phyloP scores from a whole-genome alignment of 1,139 yeast species.

The Lodderomyces jiufengensis region DNA sequence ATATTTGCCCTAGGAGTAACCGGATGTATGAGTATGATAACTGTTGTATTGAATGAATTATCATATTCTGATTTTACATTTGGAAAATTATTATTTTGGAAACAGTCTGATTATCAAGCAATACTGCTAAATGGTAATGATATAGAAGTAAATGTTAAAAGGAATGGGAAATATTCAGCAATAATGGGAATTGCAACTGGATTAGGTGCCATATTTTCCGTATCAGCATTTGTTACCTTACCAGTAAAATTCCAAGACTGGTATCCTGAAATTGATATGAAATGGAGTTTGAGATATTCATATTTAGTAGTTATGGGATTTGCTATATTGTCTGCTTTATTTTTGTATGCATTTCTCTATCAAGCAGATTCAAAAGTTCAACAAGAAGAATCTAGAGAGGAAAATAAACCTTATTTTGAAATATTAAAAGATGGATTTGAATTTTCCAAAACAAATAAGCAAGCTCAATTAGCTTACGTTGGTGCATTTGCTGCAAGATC shows the following conservation, averaged over 20 bases:
- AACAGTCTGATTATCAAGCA: neutral
- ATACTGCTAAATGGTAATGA: neutral
- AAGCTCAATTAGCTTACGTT: conserved; percentile 49
- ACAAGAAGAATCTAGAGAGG: neutral
- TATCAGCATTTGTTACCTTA: conserved; percentile 44
- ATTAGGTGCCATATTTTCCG: conserved; percentile 63
- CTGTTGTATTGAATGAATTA: conserved; percentile 53
- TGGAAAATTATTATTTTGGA: conserved; percentile 24
- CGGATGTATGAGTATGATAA: conserved; percentile 49
- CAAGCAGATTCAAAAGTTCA: conserved; percentile 5
- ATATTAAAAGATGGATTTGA: conserved; percentile 45
- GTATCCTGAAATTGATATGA: conserved; percentile 21
- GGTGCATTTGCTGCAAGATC: conserved; percentile 67
- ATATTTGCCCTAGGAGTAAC: conserved; percentile 58
- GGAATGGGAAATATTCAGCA: conserved; percentile 57
- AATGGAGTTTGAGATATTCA: conserved; percentile 42
- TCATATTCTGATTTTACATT: conserved; percentile 42
- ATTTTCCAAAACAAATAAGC: conserved; percentile 27
- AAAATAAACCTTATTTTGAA: conserved; percentile 21
- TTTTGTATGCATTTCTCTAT: conserved; percentile 47
- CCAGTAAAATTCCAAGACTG: conserved; percentile 39
- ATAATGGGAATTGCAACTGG: conserved; percentile 63
- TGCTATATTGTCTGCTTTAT: conserved; percentile 35
- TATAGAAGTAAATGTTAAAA: conserved; percentile 10
- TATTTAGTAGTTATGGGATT: conserved; percentile 47